Percentiles rank a stretch among this genome's conserved stretches.
phyloP scores from a whole-genome alignment of 768 basidiomycete species.

The Pulveroboletus frians region DNA sequence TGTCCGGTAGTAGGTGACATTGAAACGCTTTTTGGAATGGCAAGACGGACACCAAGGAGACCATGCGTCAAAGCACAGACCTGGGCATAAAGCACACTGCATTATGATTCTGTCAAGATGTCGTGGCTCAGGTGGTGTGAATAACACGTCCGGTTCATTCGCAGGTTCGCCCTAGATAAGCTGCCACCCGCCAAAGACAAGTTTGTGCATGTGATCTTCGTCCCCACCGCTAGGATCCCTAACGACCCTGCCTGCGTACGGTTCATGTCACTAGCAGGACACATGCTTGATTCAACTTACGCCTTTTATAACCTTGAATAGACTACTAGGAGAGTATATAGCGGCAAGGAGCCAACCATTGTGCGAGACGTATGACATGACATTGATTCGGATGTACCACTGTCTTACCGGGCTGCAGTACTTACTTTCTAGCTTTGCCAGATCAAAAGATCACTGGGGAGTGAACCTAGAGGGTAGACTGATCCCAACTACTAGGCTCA shows the following conservation, averaged over 20 bases:
- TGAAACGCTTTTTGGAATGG: background rate
- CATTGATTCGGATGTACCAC: too few relatives aligned
- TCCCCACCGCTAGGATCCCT: background rate
- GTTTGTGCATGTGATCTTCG: background rate
- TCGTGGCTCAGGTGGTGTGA: background rate
- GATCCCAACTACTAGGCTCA: too few relatives aligned
- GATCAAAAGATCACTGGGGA: too few relatives aligned
- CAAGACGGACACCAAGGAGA: background rate
- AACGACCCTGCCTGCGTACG: background rate
- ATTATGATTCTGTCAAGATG: background rate
- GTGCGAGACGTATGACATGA: too few relatives aligned
- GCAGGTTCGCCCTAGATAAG: constrained; percentile 5
- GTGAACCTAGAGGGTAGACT: too few relatives aligned
- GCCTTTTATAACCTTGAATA: too few relatives aligned
- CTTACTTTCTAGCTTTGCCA: too few relatives aligned
- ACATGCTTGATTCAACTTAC: background rate
- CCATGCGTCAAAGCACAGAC: background rate
- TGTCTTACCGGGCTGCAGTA: too few relatives aligned
- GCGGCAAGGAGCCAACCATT: too few relatives aligned
- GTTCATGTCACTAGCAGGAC: background rate
- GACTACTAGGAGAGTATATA: too few relatives aligned
- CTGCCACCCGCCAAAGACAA: constrained; percentile 9
- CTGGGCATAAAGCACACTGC: background rate
- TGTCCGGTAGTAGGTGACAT: background rate
- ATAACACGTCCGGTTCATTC: background rate